Evolutionary conservation across 1,284 basidiomycete species (phyloP).

Genomic region (Trichosporon ovoides): DNA sequence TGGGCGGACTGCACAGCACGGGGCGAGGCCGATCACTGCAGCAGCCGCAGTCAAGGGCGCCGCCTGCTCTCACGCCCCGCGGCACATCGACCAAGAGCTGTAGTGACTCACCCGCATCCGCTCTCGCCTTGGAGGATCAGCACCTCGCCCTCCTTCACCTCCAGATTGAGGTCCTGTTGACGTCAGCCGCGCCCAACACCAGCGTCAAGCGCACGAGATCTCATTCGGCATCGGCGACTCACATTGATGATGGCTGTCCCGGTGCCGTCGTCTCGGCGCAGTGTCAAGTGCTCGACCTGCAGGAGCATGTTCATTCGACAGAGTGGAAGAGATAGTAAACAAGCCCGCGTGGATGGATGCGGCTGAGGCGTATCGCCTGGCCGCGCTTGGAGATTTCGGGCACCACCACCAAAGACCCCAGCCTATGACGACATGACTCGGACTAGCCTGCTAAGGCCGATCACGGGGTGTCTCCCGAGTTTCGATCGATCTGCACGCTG

Average conservation of each 20-base stretch:
- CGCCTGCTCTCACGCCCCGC: no score
- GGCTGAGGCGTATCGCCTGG: not conserved
- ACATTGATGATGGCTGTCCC: slow-evolving; percentile 40
- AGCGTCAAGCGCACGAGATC: not conserved
- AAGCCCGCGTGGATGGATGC: not conserved
- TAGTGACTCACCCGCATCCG: slow-evolving; percentile 57
- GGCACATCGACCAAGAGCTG: no score
- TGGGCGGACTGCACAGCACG: no score
- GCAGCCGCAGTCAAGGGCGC: no score
- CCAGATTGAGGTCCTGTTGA: slow-evolving; percentile 55
- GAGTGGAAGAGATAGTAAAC: not conserved
- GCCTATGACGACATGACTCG: slow-evolving; percentile 6
- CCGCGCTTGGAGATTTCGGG: not conserved
- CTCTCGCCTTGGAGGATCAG: slow-evolving; percentile 67
- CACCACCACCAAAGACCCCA: not conserved
- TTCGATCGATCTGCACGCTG: no score
- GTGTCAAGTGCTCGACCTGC: slow-evolving; percentile 26
- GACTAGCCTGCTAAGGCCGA: not conserved
- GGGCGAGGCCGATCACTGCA: no score
- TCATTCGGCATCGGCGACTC: not conserved
- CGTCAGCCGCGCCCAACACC: no score
- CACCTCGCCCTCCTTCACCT: slow-evolving; percentile 64
- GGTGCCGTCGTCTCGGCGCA: slow-evolving; percentile 35
- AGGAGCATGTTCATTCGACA: slow-evolving; percentile 11
- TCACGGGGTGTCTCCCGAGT: not conserved